phyloP scores from a whole-genome alignment of 495 filamentous ascomycete genomes.

The Hamigera avellanea region DNA sequence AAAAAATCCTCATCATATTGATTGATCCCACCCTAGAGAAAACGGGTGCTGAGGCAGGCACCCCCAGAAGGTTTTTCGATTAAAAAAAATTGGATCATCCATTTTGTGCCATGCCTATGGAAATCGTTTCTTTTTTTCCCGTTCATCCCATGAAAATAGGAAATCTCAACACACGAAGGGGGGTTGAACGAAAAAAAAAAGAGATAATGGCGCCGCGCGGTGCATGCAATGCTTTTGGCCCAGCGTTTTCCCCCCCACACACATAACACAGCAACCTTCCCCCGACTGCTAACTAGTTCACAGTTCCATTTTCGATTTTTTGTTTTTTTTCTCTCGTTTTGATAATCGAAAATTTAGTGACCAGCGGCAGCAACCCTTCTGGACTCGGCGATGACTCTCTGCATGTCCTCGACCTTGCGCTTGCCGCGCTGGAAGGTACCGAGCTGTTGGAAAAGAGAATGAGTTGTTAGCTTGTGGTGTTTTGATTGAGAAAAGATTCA shows the following conservation, averaged over 20 bases:
- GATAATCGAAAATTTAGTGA: conserved; percentile 51
- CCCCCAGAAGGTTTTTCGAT: conserved; percentile 1
- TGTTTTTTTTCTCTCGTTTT: conserved; percentile 8
- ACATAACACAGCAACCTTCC: background rate
- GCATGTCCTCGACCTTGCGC: conserved; percentile 97
- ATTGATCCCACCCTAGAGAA: too few relatives aligned
- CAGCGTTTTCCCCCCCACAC: too few relatives aligned
- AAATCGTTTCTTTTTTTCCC: background rate
- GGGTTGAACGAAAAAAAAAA: too few relatives aligned
- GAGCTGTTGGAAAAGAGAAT: conserved; percentile 41
- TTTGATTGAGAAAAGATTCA: too few relatives aligned
- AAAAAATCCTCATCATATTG: too few relatives aligned
- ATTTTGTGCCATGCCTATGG: conserved; percentile 1
- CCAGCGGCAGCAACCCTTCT: conserved; percentile 51
- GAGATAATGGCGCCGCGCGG: too few relatives aligned
- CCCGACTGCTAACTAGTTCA: background rate
- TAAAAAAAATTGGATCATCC: conserved; percentile 1
- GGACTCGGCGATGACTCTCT: conserved; percentile 91
- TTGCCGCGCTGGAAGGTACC: conserved; percentile 96
- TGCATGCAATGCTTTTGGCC: too few relatives aligned
- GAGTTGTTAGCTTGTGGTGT: conserved; percentile 10
- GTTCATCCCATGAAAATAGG: background rate
- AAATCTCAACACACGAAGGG: too few relatives aligned
- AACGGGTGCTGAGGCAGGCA: too few relatives aligned
- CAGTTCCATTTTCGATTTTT: conserved; percentile 9